phyloP scores from a whole-genome alignment of 768 basidiomycete genomes.

The button mushroom (Agaricus bisporus) region DNA sequence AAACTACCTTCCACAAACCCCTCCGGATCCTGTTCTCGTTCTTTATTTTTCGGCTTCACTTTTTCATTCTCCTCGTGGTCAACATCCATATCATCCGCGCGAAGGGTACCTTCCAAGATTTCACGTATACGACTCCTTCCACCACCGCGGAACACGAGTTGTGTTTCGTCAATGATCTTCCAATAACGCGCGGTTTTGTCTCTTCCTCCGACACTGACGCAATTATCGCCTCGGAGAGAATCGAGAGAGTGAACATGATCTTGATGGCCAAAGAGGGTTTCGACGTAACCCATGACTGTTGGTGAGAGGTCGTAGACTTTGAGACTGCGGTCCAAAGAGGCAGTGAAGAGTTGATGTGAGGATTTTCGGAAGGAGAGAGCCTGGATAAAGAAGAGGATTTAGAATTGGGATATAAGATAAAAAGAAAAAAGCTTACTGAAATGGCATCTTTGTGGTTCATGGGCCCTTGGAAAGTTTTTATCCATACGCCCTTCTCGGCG shows the following conservation, averaged over 20 bases:
- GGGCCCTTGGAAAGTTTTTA: slow-evolving; percentile 76
- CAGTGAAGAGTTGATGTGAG: slow-evolving; percentile 68
- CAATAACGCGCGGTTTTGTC: slow-evolving; percentile 93
- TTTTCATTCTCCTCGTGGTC: slow-evolving; percentile 24
- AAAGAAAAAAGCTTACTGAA: slow-evolving; percentile 21
- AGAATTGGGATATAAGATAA: slow-evolving; percentile 3
- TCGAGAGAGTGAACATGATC: slow-evolving; percentile 77
- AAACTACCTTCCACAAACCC: slow-evolving; percentile 86
- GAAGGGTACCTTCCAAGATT: slow-evolving; percentile 71
- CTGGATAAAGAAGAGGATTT: slow-evolving; percentile 25
- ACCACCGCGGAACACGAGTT: slow-evolving; percentile 96
- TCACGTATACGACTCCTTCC: slow-evolving; percentile 75
- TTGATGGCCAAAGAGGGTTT: slow-evolving; percentile 97
- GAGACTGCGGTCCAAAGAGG: slow-evolving; percentile 81
- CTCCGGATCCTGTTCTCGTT: slow-evolving; percentile 22
- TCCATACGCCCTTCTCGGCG: slow-evolving; percentile 65
- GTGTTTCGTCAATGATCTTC: slow-evolving; percentile 94
- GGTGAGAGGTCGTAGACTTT: slow-evolving; percentile 76
- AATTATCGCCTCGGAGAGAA: slow-evolving; percentile 75
- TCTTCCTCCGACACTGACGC: slow-evolving; percentile 81
- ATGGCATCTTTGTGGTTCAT: slow-evolving; percentile 50
- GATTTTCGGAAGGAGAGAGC: slow-evolving; percentile 72
- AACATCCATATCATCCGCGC: slow-evolving; percentile 53
- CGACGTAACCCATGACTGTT: slow-evolving; percentile 84
- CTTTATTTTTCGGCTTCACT: slow-evolving; percentile 26